Evolutionary conservation across 345 rosid species (phyloP), one percentile per base, ranked within the genome.

Genomic region (Linum lewisii): DNA sequence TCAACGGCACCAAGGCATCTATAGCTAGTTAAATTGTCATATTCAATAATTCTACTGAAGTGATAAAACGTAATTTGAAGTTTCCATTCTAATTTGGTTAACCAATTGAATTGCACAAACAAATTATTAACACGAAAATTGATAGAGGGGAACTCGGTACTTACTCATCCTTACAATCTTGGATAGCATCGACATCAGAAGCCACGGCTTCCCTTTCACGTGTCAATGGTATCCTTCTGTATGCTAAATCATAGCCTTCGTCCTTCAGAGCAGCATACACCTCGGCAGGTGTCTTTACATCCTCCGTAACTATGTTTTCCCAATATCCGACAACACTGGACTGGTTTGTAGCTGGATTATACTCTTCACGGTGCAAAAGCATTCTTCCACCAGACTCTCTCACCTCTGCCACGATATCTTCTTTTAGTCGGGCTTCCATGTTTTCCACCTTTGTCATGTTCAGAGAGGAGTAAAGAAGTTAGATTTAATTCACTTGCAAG

Each of bases 341-440:
- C 66, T 79, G 78, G 70, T 92, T 80, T 71, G 84, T 75, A 55
- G 76, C 77, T 6, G 91, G 80, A 26, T 73, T 82, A 66, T 80
- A 81, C 73, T 92, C 99, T 85, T 92, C 99, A 50, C 97, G 89
- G 69, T 92, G 99, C 70, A 92, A 73, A 75, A 92, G 89, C 78
- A 92, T 83, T 72, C 93, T 72, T 20, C 97, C 94, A 56, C 89
- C 81, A 67, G 95, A 82, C 51, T 73, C 77, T 64, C 73, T 65
- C 61, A 86, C 82, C 72, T 86, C 97, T 8, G 89, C 71, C 61
- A 84, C 67, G 67, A 92, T 92, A 74, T 92, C 97, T 71, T 92
- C 95, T 76, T 92, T 92, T 42, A 92, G 68, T 29, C 97, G 77
- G 24, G 91, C 79, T 71, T 92, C 99, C 77, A 92, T 71, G 72